Evolutionary conservation across 129 eudicot genomes (phyloP).

Genomic region (Cynara cardunculus): DNA sequence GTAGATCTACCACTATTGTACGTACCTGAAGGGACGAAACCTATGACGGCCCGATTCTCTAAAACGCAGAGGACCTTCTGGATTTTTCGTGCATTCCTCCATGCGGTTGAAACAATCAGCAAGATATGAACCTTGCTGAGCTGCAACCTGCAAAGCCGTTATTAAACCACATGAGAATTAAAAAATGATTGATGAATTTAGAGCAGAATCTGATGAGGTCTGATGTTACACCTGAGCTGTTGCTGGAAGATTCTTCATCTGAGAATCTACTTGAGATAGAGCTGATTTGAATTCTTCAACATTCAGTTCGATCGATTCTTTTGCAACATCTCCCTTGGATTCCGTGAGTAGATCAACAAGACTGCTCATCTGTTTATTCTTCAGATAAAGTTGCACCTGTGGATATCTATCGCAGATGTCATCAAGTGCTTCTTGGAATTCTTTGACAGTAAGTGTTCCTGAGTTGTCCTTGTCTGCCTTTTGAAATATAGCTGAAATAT

Average conservation of each 20-base stretch:
- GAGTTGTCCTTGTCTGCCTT: conserved; percentile 85
- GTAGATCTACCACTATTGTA: background rate
- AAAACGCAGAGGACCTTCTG: conserved; percentile 89
- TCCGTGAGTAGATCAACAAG: conserved; percentile 69
- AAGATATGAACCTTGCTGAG: conserved; percentile 89
- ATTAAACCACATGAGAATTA: conserved; percentile 7
- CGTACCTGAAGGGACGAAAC: conserved; percentile 82
- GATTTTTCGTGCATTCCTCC: conserved; percentile 71
- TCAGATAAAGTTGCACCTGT: conserved; percentile 68
- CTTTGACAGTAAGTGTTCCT: conserved; percentile 74
- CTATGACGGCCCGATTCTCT: conserved; percentile 83
- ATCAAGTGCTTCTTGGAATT: conserved; percentile 70
- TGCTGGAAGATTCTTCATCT: conserved; percentile 93
- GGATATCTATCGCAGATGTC: conserved; percentile 93
- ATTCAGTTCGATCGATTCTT: conserved; percentile 58
- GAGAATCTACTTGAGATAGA: conserved; percentile 81
- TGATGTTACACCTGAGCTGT: conserved; percentile 67
- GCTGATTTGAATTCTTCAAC: conserved; percentile 76
- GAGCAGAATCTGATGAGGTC: background rate
- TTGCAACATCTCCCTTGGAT: conserved; percentile 62
- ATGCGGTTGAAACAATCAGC: conserved; percentile 89
- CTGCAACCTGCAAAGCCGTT: conserved; percentile 66
- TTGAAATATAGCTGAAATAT: conserved; percentile 64
- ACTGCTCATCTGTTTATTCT: conserved; percentile 54
- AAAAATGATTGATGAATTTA: background rate